Evolutionary conservation across 179 eudicot species (phyloP), one percentile per base, ranked within the genome.

Genomic region (Carnegiea gigantea): DNA sequence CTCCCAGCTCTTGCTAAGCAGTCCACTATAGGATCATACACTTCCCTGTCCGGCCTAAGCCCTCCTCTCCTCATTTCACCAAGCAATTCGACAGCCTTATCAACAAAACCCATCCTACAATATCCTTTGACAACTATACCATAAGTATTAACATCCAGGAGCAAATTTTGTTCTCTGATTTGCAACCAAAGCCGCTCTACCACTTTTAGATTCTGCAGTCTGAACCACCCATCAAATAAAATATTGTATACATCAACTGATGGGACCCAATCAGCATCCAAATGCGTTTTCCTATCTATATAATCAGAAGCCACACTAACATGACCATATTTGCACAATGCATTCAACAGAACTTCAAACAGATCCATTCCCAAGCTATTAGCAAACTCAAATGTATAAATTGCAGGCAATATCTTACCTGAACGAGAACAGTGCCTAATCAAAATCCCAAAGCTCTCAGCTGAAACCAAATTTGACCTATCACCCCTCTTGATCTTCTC

Each of bases 301-400:
- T 74, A 91, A 60, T 89, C 86, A 20, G 90, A 81, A 62, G 95
- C 98, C 51, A 79, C 85, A 60, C 81, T 83, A 84, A 94, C 89
- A 80, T 83, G 90, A 59, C 97, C 92, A 80, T 88, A 92, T 84
- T 86, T 92, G 79, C 95, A 92, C 64, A 94, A 85, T 17, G 92
- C 88, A 79, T 88, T 93, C 65, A 94, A 68, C 57, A 93, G 84
- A 67, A 88, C 82, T 77, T 87, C 90, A 75, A 92, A 85, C 72
- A 93, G 65, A 81, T 80, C 79, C 54, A 86, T 76, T 73, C 78
- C 87, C 62, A 67, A 62, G 57, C 33, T 79, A 46, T 71, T 78
- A 44, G 88, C 92, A 81, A 88, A 88, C 83, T 91, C 89, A 78
- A 83, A 88, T 2, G 90, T 79, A 75, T 82, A 84, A 85, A 92